Evolutionary conservation across 352 stramenopile species (phyloP), one percentile per base, ranked within the genome.

Genomic region (Pythium chondricola): DNA sequence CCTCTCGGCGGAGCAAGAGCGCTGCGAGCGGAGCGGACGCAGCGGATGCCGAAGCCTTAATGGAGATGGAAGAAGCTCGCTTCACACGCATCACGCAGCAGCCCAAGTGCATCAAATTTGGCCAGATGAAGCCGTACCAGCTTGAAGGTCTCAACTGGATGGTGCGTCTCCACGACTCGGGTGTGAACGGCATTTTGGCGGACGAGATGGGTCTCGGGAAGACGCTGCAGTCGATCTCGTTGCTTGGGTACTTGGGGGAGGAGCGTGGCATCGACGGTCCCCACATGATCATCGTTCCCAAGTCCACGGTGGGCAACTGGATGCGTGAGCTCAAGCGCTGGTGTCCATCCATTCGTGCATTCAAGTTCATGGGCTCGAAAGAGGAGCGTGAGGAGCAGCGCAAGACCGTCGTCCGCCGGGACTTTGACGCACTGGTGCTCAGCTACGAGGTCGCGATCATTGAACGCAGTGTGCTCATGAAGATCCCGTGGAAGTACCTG

Each of bases 271-370:
- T 98, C 5, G 85, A 96, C 56, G 96, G 96, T 4, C 96, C 96
- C 4, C 97, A 98, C 65, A 87, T 99, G n/a, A 95, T 99, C 46
- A 96, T 98, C 31, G 96, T 98, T 7, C 97, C 97, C 2, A 96
- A 99, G 43, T 98, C 96, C 4, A 99, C 97, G 20, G 83, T 99
- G 9, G 93, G 95, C 32, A 99, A 99, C 67, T 99, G 97, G 97
- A 96, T 98, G 90, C 88, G 93, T 52, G 97, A 99, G 67, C 85
- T 99, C 40, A 84, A 97, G 73, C 88, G 96, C 48, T 99, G 96
- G 95, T 89, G 96, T 37, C 97, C 97, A 2, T 81, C 66, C 17
- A 89, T 98, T 54, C 83, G 85, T 13, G 92, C 96, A 6, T 78
- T 98, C 50, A 92, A 98, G 53, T 99, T 99, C 53, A 97, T 99